Conservation (phyloP, 2,329 filamentous ascomycete species). For the Paradendryphiella salina region DNA sequence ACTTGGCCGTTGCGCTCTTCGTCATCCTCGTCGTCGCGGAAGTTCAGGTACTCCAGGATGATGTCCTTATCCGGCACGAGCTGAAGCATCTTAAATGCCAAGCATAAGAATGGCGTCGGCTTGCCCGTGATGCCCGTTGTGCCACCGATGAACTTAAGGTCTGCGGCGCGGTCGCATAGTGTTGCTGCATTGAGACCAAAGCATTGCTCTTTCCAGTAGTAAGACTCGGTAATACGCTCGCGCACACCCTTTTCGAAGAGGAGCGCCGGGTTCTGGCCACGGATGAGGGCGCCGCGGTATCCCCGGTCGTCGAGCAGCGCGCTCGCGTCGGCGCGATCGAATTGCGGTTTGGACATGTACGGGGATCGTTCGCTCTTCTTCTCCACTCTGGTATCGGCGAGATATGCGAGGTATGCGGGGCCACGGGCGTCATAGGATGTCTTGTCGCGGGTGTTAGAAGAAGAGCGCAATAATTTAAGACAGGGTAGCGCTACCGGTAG, state of each 20-base stretch:
- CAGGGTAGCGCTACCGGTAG: conserved; percentile 10
- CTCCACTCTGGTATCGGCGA: background rate
- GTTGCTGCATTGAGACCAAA: conserved; percentile 86
- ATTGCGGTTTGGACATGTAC: conserved; percentile 46
- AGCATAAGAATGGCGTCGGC: conserved; percentile 88
- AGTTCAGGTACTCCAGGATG: conserved; percentile 75
- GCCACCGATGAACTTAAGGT: conserved; percentile 82
- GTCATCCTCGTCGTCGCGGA: conserved; percentile 43
- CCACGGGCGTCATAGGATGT: background rate
- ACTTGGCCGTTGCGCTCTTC: conserved; percentile 42
- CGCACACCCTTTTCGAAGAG: conserved; percentile 94
- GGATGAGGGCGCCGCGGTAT: conserved; percentile 73
- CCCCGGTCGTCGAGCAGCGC: conserved; percentile 87
- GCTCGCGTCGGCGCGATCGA: conserved; percentile 76
- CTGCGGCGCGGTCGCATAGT: conserved; percentile 84
- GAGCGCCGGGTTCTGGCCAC: conserved; percentile 90
- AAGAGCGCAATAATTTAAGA: conserved; percentile 21
- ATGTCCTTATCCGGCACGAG: conserved; percentile 79
- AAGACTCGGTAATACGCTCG: conserved; percentile 91
- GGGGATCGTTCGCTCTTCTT: background rate
- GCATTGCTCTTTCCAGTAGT: conserved; percentile 99
- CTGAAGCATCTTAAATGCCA: conserved; percentile 93
- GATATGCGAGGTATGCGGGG: background rate
- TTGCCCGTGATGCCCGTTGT: conserved; percentile 83
- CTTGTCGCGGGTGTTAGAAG: background rate